phyloP scores from a whole-genome alignment of 2,329 filamentous ascomycete species.

The Nigrospora sphaerica region DNA sequence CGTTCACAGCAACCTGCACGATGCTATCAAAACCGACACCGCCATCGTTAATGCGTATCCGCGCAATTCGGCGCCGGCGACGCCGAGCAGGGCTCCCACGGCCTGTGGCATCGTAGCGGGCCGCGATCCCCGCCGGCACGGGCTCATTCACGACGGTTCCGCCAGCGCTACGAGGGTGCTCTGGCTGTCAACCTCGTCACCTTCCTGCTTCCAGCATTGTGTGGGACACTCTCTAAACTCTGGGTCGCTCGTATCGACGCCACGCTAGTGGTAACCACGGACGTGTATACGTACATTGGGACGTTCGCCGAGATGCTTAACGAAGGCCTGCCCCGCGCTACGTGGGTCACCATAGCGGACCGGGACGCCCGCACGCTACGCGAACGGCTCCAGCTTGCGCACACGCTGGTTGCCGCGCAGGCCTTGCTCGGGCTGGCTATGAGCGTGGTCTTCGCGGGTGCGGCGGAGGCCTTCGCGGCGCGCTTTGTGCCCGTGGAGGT shows the following conservation, averaged over 20 bases:
- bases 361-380: too few species aligned
- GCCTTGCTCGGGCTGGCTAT: too few species aligned
- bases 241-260: slow-evolving; percentile 65
- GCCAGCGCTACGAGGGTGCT: slow-evolving; percentile 42
- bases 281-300: slow-evolving; percentile 63
- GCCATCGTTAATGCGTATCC: too few species aligned
- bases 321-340: too few species aligned
- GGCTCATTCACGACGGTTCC: slow-evolving; percentile 1
- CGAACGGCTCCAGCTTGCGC: too few species aligned
- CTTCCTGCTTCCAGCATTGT: slow-evolving; percentile 61
- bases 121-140: neutral
- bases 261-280: slow-evolving; percentile 56
- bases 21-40: too few species aligned
- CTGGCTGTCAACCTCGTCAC: slow-evolving; percentile 55
- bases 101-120: neutral
- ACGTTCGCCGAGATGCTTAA: slow-evolving; percentile 59
- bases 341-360: too few species aligned
- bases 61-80: neutral
- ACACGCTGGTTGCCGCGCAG: too few species aligned
- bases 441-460: too few species aligned
- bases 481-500: too few species aligned
- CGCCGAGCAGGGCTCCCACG: neutral
- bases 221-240: slow-evolving; percentile 59
- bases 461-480: too few species aligned
- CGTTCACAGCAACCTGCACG: too few species aligned